Percentiles rank a stretch among this genome's conserved stretches.
phyloP scores from a whole-genome alignment of 139 green algal species.

The Haematococcus lacustris region DNA sequence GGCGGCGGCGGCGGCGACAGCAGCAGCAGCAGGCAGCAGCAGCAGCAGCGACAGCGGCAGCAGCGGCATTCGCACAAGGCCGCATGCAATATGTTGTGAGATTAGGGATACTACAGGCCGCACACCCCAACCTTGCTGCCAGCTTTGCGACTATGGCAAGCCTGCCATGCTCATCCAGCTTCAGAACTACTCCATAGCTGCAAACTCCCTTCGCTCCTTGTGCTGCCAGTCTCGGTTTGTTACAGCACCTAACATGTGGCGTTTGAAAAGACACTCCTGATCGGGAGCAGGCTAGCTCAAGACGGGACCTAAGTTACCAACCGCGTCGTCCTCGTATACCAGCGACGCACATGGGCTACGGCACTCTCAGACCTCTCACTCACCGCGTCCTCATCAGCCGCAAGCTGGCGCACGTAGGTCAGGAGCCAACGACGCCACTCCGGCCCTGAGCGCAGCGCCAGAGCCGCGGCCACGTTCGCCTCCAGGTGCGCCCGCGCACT shows the following conservation, averaged over 20 bases:
- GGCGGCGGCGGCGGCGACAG: neutral
- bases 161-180: too few species aligned
- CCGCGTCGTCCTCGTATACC: neutral
- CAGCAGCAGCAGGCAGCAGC: neutral
- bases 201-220: neutral
- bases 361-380: neutral
- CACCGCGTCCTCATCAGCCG: constrained; percentile 34
- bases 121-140: too few species aligned
- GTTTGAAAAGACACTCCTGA: neutral
- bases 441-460: constrained; percentile 28
- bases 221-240: too few species aligned
- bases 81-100: too few species aligned
- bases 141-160: too few species aligned
- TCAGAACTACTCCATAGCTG: too few species aligned
- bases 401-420: constrained; percentile 51
- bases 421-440: constrained; percentile 59
- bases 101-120: too few species aligned
- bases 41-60: too few species aligned
- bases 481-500: constrained; percentile 39
- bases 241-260: neutral
- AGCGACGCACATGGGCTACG: neutral
- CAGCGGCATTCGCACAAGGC: too few species aligned
- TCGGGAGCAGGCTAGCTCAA: neutral
- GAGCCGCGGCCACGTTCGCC: constrained; percentile 45
- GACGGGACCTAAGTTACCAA: neutral